Evolutionary conservation across 2,329 filamentous ascomycete species (phyloP).

Genomic region (Scedosporium aurantiacum): DNA sequence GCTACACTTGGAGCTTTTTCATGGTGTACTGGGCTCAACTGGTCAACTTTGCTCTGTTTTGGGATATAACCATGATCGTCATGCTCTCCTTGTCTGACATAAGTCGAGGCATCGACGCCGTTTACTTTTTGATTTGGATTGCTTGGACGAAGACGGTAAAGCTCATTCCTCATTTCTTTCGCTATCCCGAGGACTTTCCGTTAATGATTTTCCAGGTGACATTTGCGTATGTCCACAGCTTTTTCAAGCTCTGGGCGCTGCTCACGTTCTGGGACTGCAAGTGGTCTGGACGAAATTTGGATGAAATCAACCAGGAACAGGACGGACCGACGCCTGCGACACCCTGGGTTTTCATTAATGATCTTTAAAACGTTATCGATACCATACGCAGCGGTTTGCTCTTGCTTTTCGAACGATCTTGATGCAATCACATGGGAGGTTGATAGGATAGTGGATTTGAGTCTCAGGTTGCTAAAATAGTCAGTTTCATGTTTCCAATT

Average conservation of each 20-base stretch:
- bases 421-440: too few relatives aligned
- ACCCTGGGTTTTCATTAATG: too few relatives aligned
- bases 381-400: too few relatives aligned
- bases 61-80: constrained; percentile 32
- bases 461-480: too few relatives aligned
- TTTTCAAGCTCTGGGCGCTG: constrained; percentile 45
- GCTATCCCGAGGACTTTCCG: constrained; percentile 38
- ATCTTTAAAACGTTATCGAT: too few relatives aligned
- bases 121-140: constrained; percentile 30
- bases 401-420: too few relatives aligned
- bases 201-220: constrained; percentile 37
- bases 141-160: constrained; percentile 46
- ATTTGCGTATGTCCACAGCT: constrained; percentile 47
- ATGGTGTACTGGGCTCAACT: constrained; percentile 43
- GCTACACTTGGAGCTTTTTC: constrained; percentile 41
- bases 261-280: constrained; percentile 36
- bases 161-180: constrained; percentile 38
- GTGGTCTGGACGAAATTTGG: constrained; percentile 20
- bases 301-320: too few relatives aligned
- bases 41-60: constrained; percentile 43
- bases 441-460: too few relatives aligned
- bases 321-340: too few relatives aligned
- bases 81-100: not conserved
- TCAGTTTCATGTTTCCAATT: too few relatives aligned
- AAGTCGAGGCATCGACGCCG: not conserved